These are phyloP conservation scores for Solanum sejunctum DNA, from an alignment of 257 asterid species.

Conservation along the genomic window DNA sequence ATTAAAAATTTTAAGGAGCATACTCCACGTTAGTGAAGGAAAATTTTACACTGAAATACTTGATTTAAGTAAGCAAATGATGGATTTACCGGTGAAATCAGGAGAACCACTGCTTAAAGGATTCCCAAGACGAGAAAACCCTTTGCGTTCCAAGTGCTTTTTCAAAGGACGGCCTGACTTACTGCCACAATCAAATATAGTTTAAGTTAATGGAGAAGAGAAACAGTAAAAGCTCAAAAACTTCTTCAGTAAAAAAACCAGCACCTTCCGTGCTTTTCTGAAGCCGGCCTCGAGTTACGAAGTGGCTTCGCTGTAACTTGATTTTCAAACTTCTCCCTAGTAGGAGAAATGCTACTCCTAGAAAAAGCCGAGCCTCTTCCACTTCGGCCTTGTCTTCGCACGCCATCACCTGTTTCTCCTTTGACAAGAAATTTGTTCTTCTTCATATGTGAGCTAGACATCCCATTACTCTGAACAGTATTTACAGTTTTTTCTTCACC, in stretches of 20 bases:
- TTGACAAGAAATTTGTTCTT: slow-evolving; percentile 52
- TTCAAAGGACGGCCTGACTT: slow-evolving; percentile 88
- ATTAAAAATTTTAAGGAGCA: not conserved
- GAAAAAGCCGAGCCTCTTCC: slow-evolving; percentile 78
- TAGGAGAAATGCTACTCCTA: slow-evolving; percentile 75
- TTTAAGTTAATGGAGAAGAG: slow-evolving; percentile 8
- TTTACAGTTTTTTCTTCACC: slow-evolving; percentile 43
- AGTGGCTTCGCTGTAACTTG: slow-evolving; percentile 51
- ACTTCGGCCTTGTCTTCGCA: slow-evolving; percentile 85
- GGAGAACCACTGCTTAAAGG: slow-evolving; percentile 66
- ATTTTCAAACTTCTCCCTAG: slow-evolving; percentile 59
- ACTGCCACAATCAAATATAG: slow-evolving; percentile 36
- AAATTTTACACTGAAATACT: not conserved
- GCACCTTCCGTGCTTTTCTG: slow-evolving; percentile 89
- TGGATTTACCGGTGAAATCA: slow-evolving; percentile 60
- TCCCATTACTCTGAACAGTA: slow-evolving; percentile 43
- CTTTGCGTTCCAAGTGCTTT: slow-evolving; percentile 81
- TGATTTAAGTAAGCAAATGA: not conserved
- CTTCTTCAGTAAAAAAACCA: slow-evolving; percentile 4
- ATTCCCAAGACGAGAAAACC: slow-evolving; percentile 76
- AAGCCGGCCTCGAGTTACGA: slow-evolving; percentile 46
- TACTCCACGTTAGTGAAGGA: not conserved
- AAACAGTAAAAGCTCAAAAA: not conserved
- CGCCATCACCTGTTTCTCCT: slow-evolving; percentile 74
- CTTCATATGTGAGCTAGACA: slow-evolving; percentile 36